These are phyloP conservation scores for Tricholoma saponaceum DNA, from an alignment of 768 basidiomycete genomes.

Conservation along the genomic window DNA sequence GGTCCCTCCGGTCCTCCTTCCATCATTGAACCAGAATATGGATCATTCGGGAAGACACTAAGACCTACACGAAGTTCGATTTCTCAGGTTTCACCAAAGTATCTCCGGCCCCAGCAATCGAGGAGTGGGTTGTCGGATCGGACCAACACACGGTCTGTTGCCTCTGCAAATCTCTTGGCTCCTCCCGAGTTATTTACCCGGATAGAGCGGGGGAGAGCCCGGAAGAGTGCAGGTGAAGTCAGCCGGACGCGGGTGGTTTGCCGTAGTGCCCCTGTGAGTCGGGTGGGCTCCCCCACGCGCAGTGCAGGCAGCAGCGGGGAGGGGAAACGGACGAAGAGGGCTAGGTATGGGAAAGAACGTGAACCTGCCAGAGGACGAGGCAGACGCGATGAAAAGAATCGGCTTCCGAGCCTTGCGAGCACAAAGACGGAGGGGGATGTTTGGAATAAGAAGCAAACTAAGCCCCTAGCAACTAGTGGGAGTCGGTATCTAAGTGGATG, in stretches of 20 bases:
- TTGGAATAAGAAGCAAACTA: slow-evolving; percentile 33
- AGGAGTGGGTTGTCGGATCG: slow-evolving; percentile 32
- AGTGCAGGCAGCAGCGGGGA: slow-evolving; percentile 15
- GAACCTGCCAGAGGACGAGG: slow-evolving; percentile 21
- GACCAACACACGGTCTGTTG: slow-evolving; percentile 21
- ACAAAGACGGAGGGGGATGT: slow-evolving; percentile 58
- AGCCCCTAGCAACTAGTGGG: slow-evolving; percentile 7
- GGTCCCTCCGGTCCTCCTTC: slow-evolving; percentile 25
- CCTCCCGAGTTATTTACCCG: slow-evolving; percentile 36
- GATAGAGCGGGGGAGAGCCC: slow-evolving; percentile 31
- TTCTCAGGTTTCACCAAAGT: slow-evolving; percentile 28
- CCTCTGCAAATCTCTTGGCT: slow-evolving; percentile 12
- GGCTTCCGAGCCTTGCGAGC: slow-evolving; percentile 58
- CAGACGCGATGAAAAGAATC: slow-evolving; percentile 18
- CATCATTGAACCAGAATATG: background rate
- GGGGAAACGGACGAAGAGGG: slow-evolving; percentile 13
- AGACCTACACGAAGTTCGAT: slow-evolving; percentile 37
- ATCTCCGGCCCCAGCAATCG: slow-evolving; percentile 9
- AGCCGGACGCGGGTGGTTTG: slow-evolving; percentile 58
- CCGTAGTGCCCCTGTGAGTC: slow-evolving; percentile 65
- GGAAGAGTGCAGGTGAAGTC: slow-evolving; percentile 37
- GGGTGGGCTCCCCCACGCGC: slow-evolving; percentile 44
- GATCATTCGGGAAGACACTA: slow-evolving; percentile 17
- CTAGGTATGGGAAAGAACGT: slow-evolving; percentile 17
- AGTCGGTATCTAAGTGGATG: slow-evolving; percentile 29